phyloP scores from a whole-genome alignment of 2,329 filamentous ascomycete species.

The Blastomyces gilchristii region DNA sequence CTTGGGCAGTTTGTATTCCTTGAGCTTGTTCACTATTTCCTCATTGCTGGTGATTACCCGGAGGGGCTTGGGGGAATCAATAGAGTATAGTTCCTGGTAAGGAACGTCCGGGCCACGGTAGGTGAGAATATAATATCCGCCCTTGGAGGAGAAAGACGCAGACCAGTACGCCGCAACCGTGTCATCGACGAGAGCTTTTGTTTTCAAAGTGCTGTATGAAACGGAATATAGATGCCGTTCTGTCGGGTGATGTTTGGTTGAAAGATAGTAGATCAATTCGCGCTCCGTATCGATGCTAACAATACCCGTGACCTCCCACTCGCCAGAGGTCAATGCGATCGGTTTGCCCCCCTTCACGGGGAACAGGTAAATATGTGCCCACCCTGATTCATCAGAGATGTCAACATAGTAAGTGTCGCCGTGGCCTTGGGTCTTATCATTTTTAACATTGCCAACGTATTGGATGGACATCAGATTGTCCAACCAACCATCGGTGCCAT shows the following conservation, averaged over 20 bases:
- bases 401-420: constrained; percentile 51
- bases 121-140: constrained; percentile 55
- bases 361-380: constrained; percentile 56
- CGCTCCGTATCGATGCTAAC: constrained; percentile 49
- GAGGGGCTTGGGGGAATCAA: constrained; percentile 44
- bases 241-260: constrained; percentile 55
- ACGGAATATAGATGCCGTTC: constrained; percentile 60
- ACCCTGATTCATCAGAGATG: constrained; percentile 55
- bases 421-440: constrained; percentile 23
- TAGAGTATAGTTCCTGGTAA: constrained; percentile 56
- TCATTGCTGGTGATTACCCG: constrained; percentile 52
- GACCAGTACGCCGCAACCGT: constrained; percentile 49
- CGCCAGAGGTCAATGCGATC: constrained; percentile 51
- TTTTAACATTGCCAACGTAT: constrained; percentile 35
- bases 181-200: constrained; percentile 53
- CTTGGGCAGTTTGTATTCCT: constrained; percentile 53
- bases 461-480: constrained; percentile 40
- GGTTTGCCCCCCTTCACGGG: constrained; percentile 47
- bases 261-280: constrained; percentile 53
- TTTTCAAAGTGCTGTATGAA: constrained; percentile 45
- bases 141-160: constrained; percentile 54
- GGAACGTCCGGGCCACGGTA: constrained; percentile 58
- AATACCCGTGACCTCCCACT: constrained; percentile 55
- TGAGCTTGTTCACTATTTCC: constrained; percentile 45
- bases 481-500: constrained; percentile 53